Percentiles rank a stretch among this genome's conserved stretches.
These are phyloP conservation scores for Zoysia matrella DNA, from an alignment of 202 grass and related monocot genomes.

Conservation along the genomic window DNA sequence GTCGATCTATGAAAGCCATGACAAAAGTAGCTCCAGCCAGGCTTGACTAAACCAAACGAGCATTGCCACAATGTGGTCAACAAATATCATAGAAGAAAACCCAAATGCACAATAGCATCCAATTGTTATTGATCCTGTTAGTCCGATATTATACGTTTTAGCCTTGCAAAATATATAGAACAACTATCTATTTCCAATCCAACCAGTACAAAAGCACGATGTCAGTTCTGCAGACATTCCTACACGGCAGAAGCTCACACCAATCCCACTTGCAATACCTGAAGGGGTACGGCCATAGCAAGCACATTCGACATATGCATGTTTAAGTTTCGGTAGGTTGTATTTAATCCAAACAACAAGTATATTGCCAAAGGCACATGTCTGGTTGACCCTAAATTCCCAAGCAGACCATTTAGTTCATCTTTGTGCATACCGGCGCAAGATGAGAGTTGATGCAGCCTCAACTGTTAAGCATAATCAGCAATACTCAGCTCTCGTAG, in stretches of 20 bases:
- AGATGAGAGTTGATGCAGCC: no score
- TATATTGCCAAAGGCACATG: no score
- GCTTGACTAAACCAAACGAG: constrained; percentile 19
- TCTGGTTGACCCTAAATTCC: no score
- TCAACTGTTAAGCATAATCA: background rate
- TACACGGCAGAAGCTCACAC: background rate
- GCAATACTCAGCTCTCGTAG: background rate
- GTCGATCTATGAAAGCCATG: background rate
- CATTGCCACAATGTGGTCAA: constrained; percentile 12
- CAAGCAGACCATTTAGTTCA: no score
- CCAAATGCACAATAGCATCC: background rate
- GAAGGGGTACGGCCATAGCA: no score
- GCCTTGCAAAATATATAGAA: background rate
- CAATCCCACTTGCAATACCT: no score
- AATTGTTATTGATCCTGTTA: constrained; percentile 2
- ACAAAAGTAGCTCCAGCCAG: constrained; percentile 19
- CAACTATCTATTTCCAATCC: background rate
- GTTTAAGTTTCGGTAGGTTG: no score
- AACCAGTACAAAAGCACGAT: background rate
- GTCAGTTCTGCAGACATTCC: background rate
- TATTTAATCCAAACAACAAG: no score
- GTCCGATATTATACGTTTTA: background rate
- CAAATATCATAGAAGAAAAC: background rate
- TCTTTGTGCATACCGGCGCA: no score
- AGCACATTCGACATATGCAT: no score